Evolutionary conservation across 2,329 filamentous ascomycete genomes (phyloP), one percentile per base, ranked within the genome.

Genomic region (Furcasterigmium sp.): DNA sequence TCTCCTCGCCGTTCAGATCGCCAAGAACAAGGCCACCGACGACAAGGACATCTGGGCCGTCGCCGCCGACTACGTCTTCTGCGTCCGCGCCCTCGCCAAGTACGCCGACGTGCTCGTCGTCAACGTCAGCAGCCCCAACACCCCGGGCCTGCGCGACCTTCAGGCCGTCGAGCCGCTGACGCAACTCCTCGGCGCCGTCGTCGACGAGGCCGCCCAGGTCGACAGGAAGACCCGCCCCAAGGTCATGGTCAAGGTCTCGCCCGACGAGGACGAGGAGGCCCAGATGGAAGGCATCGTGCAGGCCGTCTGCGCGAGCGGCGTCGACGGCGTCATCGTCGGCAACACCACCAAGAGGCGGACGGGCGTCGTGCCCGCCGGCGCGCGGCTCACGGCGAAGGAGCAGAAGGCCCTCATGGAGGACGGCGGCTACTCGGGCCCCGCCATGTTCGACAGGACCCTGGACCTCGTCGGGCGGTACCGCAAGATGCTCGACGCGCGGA

Each of bases 231-330:
- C 75, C 1, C 87, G 84, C 57, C 88, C 87, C 1, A 81, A 74
- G 45, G 88, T 98, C 45, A 95, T 98, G 88, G 93, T 98, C 56
- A 98, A 98, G 71, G 91, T 98, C 17, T 95, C 88, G 46, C 93
- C 93, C 0, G 93, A 98, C 55, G 93, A 97, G 67, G 89, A 96
- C 60, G 81, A 85, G 17, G 82, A 90, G 41, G 72, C 82, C 44
- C 90, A 98, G 61, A 80, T 98, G 48, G 77, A 84, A 34, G 93
- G 91, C 8, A 95, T 98, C 44, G 91, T 89, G 47, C 80, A 90
- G 53, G 91, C 91, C 0, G 83, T 95, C 11, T 85, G 82, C 72
- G 73, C 74, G 52, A 89, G 87, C 47, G 91, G 91, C 7, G 91
- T 97, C 2, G 91, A 96, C 55, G 93, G 93, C 21, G 82, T 98